Evolutionary conservation across 1,139 yeast species (phyloP).

Genomic region (Pneumocystis murina): DNA sequence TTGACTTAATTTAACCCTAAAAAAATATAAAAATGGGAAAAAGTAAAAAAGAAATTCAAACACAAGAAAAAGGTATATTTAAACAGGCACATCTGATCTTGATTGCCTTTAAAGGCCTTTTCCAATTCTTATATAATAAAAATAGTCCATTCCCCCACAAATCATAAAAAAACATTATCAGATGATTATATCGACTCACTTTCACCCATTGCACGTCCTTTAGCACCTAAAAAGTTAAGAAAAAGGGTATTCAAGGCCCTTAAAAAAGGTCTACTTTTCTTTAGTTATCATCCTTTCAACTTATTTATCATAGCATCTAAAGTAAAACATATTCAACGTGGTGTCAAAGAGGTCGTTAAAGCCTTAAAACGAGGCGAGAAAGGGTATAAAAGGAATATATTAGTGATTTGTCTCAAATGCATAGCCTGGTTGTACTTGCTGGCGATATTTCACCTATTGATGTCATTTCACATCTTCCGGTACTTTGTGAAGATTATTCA

Average conservation of each 20-base stretch:
- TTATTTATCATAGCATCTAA: constrained; percentile 46
- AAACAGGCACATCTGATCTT: background rate
- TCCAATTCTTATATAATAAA: background rate
- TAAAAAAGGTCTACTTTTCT: constrained; percentile 37
- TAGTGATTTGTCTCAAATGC: background rate
- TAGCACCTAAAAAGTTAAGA: constrained; percentile 91
- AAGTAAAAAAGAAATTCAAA: background rate
- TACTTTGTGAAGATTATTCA: constrained; percentile 73
- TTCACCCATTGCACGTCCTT: constrained; percentile 69
- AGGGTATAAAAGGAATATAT: constrained; percentile 30
- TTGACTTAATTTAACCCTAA: background rate
- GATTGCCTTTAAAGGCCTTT: background rate
- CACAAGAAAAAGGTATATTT: background rate
- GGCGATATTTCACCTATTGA: constrained; percentile 97
- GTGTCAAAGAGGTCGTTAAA: constrained; percentile 97
- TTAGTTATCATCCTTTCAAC: background rate
- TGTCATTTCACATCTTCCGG: constrained; percentile 93
- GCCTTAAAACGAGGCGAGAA: constrained; percentile 95
- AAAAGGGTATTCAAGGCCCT: constrained; percentile 90
- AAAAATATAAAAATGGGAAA: background rate
- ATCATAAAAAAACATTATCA: background rate
- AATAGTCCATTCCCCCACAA: background rate
- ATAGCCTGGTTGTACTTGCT: constrained; percentile 65
- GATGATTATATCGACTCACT: background rate
- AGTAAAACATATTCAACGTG: constrained; percentile 96